Base-by-base conservation (phyloP, 257 asterid genomes). In the Penstemon barbatus region DNA sequence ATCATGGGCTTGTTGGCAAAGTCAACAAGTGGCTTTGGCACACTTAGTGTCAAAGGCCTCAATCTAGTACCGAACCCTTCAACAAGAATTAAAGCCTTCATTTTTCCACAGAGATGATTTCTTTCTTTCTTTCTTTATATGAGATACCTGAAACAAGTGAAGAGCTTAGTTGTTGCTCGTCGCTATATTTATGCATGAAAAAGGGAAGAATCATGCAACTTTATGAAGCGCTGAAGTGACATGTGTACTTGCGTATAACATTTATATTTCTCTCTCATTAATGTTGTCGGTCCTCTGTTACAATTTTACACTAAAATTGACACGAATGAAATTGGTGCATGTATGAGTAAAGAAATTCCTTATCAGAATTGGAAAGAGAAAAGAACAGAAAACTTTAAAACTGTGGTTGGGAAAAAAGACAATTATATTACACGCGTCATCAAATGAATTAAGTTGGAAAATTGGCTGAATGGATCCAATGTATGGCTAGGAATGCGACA, bases 1-100 rank as follows among this genome's bases (percentile, higher is more conserved):
- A 92, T 92, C 98, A 92, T 92, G 73, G 98, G 98, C 81, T 92
- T 92, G 86, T 91, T 91, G 55, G 90, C 96, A 78, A 91, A 91
- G 49, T 91, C 98, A 76, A 91, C 98, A 8, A 91, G 92, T 6
- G 98, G 98, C 84, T 92, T 92, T 9, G 96, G 98, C 72, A 89
- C 80, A 68, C 96, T 92, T 55, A 89, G 77, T 15, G 98, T 92
- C 76, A 92, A 67, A 8, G 98, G 98, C 88, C 98, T 89, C 90
- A 92, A 75, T 65, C 98, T 83, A 63, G 98, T 92, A 54, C 96
- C 98, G 57, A 89, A 89, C 10, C 98, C 98, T 75, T 96, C 98
- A 72, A 87, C 98, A 71, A 92, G 98, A 84, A 92, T 92, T 53
- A 92, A 77, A 63, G 96, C 98, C 96, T 92, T 89, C 96, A 89